These are phyloP conservation scores for Fonsecaea nubica DNA, from an alignment of 2,329 filamentous ascomycete genomes.

Conservation along the genomic window DNA sequence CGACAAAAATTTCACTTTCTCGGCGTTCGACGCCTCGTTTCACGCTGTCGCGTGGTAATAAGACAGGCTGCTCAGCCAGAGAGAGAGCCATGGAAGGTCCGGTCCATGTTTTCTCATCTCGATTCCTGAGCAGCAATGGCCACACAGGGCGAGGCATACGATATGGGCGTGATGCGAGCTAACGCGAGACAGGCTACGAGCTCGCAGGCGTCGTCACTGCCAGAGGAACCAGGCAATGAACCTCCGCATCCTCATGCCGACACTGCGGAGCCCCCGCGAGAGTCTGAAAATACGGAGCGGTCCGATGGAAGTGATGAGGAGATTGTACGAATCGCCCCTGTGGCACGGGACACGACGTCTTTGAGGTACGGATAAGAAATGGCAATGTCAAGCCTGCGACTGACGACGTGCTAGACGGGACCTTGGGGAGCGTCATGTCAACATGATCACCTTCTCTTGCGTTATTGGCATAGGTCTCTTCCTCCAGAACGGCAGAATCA, in stretches of 20 bases:
- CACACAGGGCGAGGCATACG: neutral
- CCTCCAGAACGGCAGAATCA: conserved; percentile 34
- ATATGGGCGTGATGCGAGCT: neutral
- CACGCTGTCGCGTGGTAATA: neutral
- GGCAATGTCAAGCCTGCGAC: neutral
- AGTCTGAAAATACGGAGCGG: neutral
- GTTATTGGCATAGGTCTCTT: conserved; percentile 37
- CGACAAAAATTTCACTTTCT: neutral
- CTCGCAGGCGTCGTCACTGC: conserved; percentile 4
- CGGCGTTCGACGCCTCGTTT: neutral
- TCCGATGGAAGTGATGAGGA: conserved; percentile 2
- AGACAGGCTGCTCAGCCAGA: neutral
- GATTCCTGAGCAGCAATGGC: neutral
- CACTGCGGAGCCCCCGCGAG: neutral
- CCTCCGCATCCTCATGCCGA: neutral
- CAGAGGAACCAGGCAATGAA: neutral
- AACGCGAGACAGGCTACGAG: neutral
- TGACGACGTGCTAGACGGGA: neutral
- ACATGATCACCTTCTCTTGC: conserved; percentile 38
- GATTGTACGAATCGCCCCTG: neutral
- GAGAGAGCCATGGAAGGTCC: neutral
- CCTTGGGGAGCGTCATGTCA: conserved; percentile 27
- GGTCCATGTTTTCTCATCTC: neutral
- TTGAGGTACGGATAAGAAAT: neutral
- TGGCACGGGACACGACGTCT: conserved; percentile 4